Percentiles rank a stretch among this genome's conserved stretches.
phyloP scores from a whole-genome alignment of 2,329 filamentous ascomycete species.

The Graphiopsis chlorocephala region DNA sequence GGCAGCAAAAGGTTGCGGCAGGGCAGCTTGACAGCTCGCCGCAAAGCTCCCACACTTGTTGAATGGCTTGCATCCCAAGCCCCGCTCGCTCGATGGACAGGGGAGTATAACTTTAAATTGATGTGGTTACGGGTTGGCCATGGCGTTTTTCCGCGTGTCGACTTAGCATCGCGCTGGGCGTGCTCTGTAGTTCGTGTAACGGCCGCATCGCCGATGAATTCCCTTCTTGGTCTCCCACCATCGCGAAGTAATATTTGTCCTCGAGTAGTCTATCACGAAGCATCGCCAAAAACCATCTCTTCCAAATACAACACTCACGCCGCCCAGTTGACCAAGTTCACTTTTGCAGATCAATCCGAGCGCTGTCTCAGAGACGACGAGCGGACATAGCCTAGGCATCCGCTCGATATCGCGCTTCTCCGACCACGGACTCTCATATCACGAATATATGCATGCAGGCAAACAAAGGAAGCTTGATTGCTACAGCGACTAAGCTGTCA shows the following conservation, averaged over 20 bases:
- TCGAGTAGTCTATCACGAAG: neutral
- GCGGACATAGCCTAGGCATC: neutral
- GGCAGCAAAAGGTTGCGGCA: neutral
- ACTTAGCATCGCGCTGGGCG: neutral
- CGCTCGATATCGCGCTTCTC: neutral
- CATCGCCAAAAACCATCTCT: neutral
- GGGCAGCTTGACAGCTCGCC: conserved; percentile 9
- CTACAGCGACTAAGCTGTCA: conserved; percentile 2
- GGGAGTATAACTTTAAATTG: conserved; percentile 11
- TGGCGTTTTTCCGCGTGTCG: neutral
- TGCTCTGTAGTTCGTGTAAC: neutral
- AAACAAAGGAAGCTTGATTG: neutral
- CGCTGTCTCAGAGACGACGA: neutral
- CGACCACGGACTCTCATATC: neutral
- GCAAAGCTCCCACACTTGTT: neutral
- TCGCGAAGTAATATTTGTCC: neutral
- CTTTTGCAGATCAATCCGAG: neutral
- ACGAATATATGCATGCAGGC: neutral
- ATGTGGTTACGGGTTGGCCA: neutral
- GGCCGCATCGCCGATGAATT: conserved; percentile 10
- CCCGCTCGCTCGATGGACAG: conserved; percentile 13
- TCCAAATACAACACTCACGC: neutral
- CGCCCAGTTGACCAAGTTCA: neutral
- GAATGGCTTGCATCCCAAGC: conserved; percentile 10
- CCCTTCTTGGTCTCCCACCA: neutral